Evolutionary conservation across 2,329 filamentous ascomycete species (phyloP).

Genomic region (Neoascochyta sp.): DNA sequence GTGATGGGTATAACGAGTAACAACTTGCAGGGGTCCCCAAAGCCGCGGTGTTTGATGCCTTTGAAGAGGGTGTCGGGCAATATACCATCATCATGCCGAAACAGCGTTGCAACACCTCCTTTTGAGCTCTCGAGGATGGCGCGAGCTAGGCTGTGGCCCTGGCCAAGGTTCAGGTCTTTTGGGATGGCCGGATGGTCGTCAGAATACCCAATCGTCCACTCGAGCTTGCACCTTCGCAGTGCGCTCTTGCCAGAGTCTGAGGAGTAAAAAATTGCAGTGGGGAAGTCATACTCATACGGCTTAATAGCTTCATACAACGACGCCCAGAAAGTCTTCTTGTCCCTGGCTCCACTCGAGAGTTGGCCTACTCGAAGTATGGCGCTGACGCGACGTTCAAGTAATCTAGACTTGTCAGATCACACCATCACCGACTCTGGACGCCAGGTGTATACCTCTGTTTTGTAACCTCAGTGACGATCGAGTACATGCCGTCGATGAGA

Average conservation of each 20-base stretch:
- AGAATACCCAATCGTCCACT: constrained; percentile 8
- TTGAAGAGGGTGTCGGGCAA: constrained; percentile 5
- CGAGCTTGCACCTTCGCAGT: constrained; percentile 1
- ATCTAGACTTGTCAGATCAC: constrained; percentile 3
- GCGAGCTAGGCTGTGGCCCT: constrained; percentile 3
- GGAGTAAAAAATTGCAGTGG: constrained; percentile 9
- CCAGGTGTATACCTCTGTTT: constrained; percentile 13
- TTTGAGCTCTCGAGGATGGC: constrained; percentile 2
- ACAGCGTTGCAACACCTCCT: constrained; percentile 1
- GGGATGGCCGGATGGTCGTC: constrained; percentile 6
- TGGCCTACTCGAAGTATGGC: constrained; percentile 8
- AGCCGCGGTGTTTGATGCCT: constrained; percentile 8
- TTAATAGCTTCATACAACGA: constrained; percentile 5
- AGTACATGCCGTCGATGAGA: constrained; percentile 11
- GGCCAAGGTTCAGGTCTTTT: constrained; percentile 2
- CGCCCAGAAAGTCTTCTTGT: constrained; percentile 8
- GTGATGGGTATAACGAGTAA: constrained; percentile 8
- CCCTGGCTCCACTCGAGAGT: constrained; percentile 6
- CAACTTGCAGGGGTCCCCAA: constrained; percentile 7
- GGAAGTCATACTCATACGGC: constrained; percentile 12
- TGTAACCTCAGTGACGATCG: constrained; percentile 14
- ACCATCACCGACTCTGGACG: no score
- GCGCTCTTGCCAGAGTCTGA: not conserved
- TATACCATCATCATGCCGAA: constrained; percentile 2
- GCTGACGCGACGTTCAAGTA: constrained; percentile 11